phyloP scores from a whole-genome alignment of 352 stramenopile species.

The Pythium utonaiense region DNA sequence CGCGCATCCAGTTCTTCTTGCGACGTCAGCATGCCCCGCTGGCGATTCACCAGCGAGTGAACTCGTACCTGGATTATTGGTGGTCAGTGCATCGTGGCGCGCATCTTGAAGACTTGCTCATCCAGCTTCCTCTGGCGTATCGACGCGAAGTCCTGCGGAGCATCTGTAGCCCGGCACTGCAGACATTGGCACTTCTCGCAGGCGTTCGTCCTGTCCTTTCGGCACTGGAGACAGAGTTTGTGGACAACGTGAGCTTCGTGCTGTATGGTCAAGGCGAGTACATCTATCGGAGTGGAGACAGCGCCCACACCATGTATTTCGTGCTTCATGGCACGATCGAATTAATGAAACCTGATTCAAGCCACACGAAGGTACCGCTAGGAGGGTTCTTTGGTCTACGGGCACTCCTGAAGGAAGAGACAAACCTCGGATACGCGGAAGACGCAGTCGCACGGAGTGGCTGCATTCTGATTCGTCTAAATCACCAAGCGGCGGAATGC shows the following conservation, averaged over 20 bases:
- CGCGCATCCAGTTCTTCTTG: slow-evolving; percentile 44
- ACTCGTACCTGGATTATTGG: slow-evolving; percentile 47
- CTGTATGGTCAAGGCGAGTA: slow-evolving; percentile 41
- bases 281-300: slow-evolving; percentile 33
- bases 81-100: slow-evolving; percentile 41
- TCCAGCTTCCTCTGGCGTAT: slow-evolving; percentile 32
- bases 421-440: slow-evolving; percentile 22
- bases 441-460: slow-evolving; percentile 28
- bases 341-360: not conserved
- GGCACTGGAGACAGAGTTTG: slow-evolving; percentile 31
- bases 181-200: slow-evolving; percentile 30
- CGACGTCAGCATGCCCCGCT: slow-evolving; percentile 39
- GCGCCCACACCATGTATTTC: slow-evolving; percentile 29
- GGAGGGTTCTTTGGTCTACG: slow-evolving; percentile 36
- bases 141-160: slow-evolving; percentile 37
- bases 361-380: slow-evolving; percentile 19
- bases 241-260: slow-evolving; percentile 37
- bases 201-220: slow-evolving; percentile 28
- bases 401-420: slow-evolving; percentile 20
- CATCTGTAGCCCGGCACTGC: slow-evolving; percentile 36
- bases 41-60: slow-evolving; percentile 41
- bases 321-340: slow-evolving; percentile 23
- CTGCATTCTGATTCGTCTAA: slow-evolving; percentile 25
- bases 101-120: slow-evolving; percentile 31
- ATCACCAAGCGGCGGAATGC: not conserved